Evolutionary conservation across 805 yeast species (phyloP).

Genomic region (Clavispora carvajalis): DNA sequence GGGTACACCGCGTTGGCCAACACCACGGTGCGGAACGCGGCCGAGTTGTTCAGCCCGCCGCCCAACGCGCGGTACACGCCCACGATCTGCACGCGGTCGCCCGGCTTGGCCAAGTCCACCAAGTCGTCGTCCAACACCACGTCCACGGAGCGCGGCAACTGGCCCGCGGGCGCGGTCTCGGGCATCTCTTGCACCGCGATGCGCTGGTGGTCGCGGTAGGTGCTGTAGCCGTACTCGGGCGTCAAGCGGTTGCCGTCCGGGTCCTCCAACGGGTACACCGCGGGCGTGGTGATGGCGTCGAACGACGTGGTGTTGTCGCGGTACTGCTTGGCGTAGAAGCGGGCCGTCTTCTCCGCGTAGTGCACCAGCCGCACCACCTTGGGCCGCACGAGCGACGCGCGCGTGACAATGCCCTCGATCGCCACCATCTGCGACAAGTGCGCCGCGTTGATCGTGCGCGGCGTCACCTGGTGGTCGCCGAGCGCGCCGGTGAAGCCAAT

Average conservation of each 20-base stretch:
- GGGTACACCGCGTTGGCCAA: slow-evolving; percentile 88
- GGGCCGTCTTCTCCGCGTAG: slow-evolving; percentile 77
- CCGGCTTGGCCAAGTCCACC: slow-evolving; percentile 90
- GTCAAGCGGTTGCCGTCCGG: slow-evolving; percentile 81
- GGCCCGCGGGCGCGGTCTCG: slow-evolving; percentile 96
- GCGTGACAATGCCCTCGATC: slow-evolving; percentile 91
- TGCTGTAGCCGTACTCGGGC: slow-evolving; percentile 90
- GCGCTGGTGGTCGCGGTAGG: slow-evolving; percentile 91
- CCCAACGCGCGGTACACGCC: slow-evolving; percentile 94
- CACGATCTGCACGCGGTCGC: slow-evolving; percentile 89
- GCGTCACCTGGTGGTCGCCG: slow-evolving; percentile 82
- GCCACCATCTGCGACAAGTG: slow-evolving; percentile 78
- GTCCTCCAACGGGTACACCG: slow-evolving; percentile 90
- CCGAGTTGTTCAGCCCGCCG: slow-evolving; percentile 51
- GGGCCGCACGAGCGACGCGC: slow-evolving; percentile 90
- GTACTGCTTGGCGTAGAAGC: slow-evolving; percentile 87
- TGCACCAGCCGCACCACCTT: slow-evolving; percentile 88
- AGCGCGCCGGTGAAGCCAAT: slow-evolving; percentile 86
- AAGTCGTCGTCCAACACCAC: slow-evolving; percentile 91
- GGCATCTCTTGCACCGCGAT: slow-evolving; percentile 96
- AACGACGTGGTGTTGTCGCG: slow-evolving; percentile 89
- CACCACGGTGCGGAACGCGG: slow-evolving; percentile 77
- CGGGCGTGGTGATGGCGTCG: slow-evolving; percentile 75
- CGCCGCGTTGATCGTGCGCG: slow-evolving; percentile 76
- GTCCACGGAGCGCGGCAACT: slow-evolving; percentile 88